A percentile compares a stretch with the other conserved stretches of the same genome.
phyloP scores from a whole-genome alignment of 1,284 basidiomycete genomes.

The Boletellus dicymbophilus region DNA sequence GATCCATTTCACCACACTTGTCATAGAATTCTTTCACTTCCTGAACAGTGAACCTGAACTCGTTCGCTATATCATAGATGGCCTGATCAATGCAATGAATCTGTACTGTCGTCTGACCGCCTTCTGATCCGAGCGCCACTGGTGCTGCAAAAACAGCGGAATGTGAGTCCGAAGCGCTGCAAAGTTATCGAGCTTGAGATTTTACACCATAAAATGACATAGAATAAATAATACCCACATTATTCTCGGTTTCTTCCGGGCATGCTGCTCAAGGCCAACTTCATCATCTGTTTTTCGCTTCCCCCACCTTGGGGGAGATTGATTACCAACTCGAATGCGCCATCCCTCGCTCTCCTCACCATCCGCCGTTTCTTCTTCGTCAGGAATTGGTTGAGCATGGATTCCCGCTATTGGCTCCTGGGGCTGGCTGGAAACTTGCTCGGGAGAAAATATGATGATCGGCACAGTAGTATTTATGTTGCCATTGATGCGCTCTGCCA shows the following conservation, averaged over 20 bases:
- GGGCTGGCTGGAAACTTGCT: conserved; percentile 18
- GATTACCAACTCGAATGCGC: conserved; percentile 62
- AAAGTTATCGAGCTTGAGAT: neutral
- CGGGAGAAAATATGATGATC: conserved; percentile 27
- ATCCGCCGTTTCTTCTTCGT: conserved; percentile 61
- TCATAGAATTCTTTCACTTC: conserved; percentile 78
- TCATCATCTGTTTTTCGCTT: conserved; percentile 53
- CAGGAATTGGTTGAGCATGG: conserved; percentile 35
- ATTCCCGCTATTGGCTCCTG: conserved; percentile 17
- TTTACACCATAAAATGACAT: neutral
- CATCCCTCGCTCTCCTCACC: conserved; percentile 61
- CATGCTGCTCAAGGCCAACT: conserved; percentile 3
- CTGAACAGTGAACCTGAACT: conserved; percentile 66
- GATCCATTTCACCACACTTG: conserved; percentile 64
- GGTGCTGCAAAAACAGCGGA: conserved; percentile 7
- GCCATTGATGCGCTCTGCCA: conserved; percentile 23
- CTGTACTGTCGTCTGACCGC: conserved; percentile 5
- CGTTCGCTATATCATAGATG: conserved; percentile 61
- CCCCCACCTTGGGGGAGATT: conserved; percentile 66
- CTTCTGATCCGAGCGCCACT: conserved; percentile 2
- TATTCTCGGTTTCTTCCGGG: conserved; percentile 28
- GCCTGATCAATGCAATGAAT: conserved; percentile 65
- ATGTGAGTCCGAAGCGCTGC: conserved; percentile 6
- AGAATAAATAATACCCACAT: conserved; percentile 24
- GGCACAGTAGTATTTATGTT: conserved; percentile 14